These are phyloP conservation scores for Coemansia sp. DNA, from an alignment of 192 early-diverging fungal species.

Conservation along the genomic window DNA sequence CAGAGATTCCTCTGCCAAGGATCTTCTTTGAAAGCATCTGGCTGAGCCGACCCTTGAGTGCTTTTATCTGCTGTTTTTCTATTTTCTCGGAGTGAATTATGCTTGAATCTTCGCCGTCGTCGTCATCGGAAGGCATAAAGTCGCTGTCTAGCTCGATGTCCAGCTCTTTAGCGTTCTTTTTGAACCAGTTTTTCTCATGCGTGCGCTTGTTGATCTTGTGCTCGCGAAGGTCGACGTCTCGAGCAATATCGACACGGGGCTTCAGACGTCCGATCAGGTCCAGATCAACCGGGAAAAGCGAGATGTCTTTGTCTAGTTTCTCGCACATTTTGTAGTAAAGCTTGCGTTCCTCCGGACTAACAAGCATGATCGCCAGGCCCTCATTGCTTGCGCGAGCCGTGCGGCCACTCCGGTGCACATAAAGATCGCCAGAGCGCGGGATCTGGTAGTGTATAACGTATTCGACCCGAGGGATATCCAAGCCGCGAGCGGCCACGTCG, in stretches of 20 bases:
- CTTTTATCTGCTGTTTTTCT: slow-evolving; percentile 30
- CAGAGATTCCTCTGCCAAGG: slow-evolving; percentile 47
- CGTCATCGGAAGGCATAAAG: slow-evolving; percentile 49
- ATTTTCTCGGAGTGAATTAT: slow-evolving; percentile 13
- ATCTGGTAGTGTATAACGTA: slow-evolving; percentile 96
- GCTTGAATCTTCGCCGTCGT: slow-evolving; percentile 26
- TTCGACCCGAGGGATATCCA: slow-evolving; percentile 91
- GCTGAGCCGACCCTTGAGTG: slow-evolving; percentile 23
- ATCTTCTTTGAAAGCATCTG: slow-evolving; percentile 36
- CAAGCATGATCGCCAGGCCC: slow-evolving; percentile 81
- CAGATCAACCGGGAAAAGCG: slow-evolving; percentile 83
- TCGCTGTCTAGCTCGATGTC: slow-evolving; percentile 81
- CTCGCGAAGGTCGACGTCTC: slow-evolving; percentile 76
- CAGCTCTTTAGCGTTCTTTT: slow-evolving; percentile 74
- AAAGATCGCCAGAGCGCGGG: slow-evolving; percentile 89
- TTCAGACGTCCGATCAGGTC: slow-evolving; percentile 68
- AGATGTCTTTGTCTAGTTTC: slow-evolving; percentile 72
- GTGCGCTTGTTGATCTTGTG: slow-evolving; percentile 72
- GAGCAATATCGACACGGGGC: slow-evolving; percentile 76
- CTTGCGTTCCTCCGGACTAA: slow-evolving; percentile 79
- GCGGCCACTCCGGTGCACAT: slow-evolving; percentile 92
- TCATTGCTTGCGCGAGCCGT: slow-evolving; percentile 85
- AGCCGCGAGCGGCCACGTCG: slow-evolving; percentile 93
- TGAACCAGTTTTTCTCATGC: slow-evolving; percentile 72
- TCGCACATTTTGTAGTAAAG: slow-evolving; percentile 81